Evolutionary conservation across 2,329 filamentous ascomycete genomes (phyloP).

Genomic region (Gliomastix tumulicola): DNA sequence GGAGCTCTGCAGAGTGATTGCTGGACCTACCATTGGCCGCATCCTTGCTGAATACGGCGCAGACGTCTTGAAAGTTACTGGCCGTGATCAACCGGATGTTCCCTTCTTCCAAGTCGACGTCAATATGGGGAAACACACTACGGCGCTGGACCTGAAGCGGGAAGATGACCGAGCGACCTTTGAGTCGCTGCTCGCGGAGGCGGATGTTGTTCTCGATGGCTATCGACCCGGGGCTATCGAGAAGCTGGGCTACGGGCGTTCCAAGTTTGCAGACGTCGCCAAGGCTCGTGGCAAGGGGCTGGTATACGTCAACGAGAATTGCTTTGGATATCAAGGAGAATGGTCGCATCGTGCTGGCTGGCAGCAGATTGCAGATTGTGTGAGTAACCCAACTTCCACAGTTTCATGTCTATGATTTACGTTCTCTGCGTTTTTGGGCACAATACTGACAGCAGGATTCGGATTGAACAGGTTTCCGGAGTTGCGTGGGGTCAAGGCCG

Average conservation of each 20-base stretch:
- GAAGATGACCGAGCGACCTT: constrained; percentile 46
- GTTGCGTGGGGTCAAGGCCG: constrained; percentile 50
- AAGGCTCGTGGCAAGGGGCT: constrained; percentile 51
- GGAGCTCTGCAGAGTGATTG: constrained; percentile 70
- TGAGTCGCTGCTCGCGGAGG: constrained; percentile 50
- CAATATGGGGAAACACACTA: constrained; percentile 63
- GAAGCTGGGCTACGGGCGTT: constrained; percentile 54
- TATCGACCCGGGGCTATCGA: constrained; percentile 63
- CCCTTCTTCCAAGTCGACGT: constrained; percentile 68
- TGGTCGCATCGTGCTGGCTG: constrained; percentile 61
- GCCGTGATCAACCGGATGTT: constrained; percentile 59
- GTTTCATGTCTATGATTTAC: too few species aligned
- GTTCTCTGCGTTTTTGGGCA: background rate
- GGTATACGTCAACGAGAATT: constrained; percentile 65
- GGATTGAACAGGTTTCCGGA: constrained; percentile 41
- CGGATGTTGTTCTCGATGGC: constrained; percentile 60
- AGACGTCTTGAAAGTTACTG: constrained; percentile 65
- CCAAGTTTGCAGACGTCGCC: constrained; percentile 44
- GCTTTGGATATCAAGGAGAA: constrained; percentile 54
- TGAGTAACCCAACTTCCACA: constrained; percentile 10
- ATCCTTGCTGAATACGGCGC: constrained; percentile 71
- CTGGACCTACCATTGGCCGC: constrained; percentile 64
- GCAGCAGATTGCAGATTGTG: constrained; percentile 66
- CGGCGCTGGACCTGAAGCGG: constrained; percentile 55
- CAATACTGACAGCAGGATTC: too few species aligned